A percentile compares a stretch with the other conserved stretches of the same genome.
Evolutionary conservation across 2,329 filamentous ascomycete species (phyloP).

Genomic region (Aspergillus versicolor): DNA sequence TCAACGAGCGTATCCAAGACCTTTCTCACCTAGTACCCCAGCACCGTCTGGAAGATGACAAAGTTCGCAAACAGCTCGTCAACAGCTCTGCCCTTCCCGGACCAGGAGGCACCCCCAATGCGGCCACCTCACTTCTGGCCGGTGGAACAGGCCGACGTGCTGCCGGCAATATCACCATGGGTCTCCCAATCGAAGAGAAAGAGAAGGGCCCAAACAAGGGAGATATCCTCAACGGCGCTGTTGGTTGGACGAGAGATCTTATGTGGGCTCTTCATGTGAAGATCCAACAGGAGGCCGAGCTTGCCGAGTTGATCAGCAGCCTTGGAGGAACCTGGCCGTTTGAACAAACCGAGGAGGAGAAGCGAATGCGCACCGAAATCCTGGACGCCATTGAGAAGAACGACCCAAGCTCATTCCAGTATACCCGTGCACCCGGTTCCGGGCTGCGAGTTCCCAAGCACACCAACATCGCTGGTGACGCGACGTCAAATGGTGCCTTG

Average conservation of each 20-base stretch:
- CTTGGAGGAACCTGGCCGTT: slow-evolving; percentile 77
- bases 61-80: slow-evolving; percentile 89
- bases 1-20: slow-evolving; percentile 97
- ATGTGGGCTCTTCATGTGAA: slow-evolving; percentile 96
- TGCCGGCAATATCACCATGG: slow-evolving; percentile 83
- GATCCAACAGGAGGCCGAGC: slow-evolving; percentile 82
- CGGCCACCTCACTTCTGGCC: slow-evolving; percentile 81
- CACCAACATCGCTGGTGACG: slow-evolving; percentile 85
- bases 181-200: slow-evolving; percentile 91
- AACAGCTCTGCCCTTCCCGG: slow-evolving; percentile 90
- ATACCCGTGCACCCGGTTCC: slow-evolving; percentile 78
- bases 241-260: slow-evolving; percentile 94
- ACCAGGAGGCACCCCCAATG: slow-evolving; percentile 57
- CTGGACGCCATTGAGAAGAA: slow-evolving; percentile 83
- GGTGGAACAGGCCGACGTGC: slow-evolving; percentile 81
- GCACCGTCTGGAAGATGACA: slow-evolving; percentile 94
- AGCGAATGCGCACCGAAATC: slow-evolving; percentile 91
- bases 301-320: slow-evolving; percentile 71
- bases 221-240: slow-evolving; percentile 94
- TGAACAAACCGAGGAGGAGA: slow-evolving; percentile 84
- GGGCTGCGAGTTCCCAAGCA: slow-evolving; percentile 89
- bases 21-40: slow-evolving; percentile 88
- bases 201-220: slow-evolving; percentile 99
- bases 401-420: slow-evolving; percentile 71
- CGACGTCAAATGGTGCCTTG: slow-evolving; percentile 54